Evolutionary conservation across 495 filamentous ascomycete genomes (phyloP), one percentile per base, ranked within the genome.

Genomic region (Penicillium canariense): DNA sequence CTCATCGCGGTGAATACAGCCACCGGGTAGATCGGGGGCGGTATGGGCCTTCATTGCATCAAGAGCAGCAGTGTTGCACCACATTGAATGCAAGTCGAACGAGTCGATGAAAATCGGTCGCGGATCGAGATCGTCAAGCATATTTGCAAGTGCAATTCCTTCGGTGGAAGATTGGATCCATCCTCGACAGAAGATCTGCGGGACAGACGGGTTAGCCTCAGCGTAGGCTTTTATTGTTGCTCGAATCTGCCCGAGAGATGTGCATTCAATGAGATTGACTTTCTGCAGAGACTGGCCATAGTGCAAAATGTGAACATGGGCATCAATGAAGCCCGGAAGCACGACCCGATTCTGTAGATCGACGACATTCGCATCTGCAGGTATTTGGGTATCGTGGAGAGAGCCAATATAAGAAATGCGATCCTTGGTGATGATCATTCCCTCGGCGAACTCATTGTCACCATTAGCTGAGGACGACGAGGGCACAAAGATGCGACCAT

Each of bases 261-360:
- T 78, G 68, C 84, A 86, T 6, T 47, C 34, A 28, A 80, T 74
- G 4, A 87, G 71, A 47, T 79, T 70, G 26, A 81, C 67, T 60
- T 85, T 85, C 52, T 73, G 76, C 17, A 85, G 73, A 0, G 84
- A 78, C 30, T 81, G 77, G 7, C 83, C 84, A 31, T 84, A 75
- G 22, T 85, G 75, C 55, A 86, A 67, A 23, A 87, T 72, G 54
- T 87, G 84, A 61, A 84, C 79, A 61, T 87, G 84, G 3, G 77
- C 81, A 58, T 87, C 84, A 43, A 87, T 79, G 59, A 87, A 87
- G 22, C 83, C 82, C 0, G 84, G 84, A 27, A 85, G 64, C 10
- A 87, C 67, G 22, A 79, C 75, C 18, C 66, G 68, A 32, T 75
- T 66, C 1, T 70, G 43, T 15, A 87, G 68, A 56, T 85, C 77